Percentiles rank a stretch among this genome's conserved stretches.
Conservation (phyloP, 2,329 filamentous ascomycete genomes). For the Penicillium olsonii region DNA sequence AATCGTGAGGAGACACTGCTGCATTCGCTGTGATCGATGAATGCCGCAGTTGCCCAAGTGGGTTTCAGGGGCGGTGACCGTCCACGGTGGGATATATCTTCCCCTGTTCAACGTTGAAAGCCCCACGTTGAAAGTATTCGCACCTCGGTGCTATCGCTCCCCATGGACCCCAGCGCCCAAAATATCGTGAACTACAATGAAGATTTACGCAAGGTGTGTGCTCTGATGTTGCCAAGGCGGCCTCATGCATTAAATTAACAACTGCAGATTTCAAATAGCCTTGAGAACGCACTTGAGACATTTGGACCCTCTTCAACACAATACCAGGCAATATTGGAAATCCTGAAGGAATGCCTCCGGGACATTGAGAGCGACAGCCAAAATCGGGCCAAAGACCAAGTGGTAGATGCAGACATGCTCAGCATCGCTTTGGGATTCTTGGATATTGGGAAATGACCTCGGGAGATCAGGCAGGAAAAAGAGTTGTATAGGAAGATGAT, state of each 20-base stretch:
- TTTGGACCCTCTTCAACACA: constrained; percentile 41
- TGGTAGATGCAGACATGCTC: constrained; percentile 33
- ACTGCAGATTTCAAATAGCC: constrained; percentile 45
- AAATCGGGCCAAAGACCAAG: constrained; percentile 1
- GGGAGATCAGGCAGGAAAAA: neutral
- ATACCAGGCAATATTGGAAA: constrained; percentile 39
- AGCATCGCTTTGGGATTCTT: constrained; percentile 37
- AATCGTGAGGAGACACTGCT: no score
- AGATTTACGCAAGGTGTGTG: constrained; percentile 19
- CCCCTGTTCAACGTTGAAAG: neutral
- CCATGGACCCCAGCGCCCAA: neutral
- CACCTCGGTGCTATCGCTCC: neutral
- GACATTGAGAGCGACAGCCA: constrained; percentile 26
- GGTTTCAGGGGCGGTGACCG: no score
- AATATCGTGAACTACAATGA: constrained; percentile 20
- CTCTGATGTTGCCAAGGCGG: no score
- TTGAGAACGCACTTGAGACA: constrained; percentile 42
- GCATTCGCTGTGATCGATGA: no score
- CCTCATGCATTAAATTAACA: neutral
- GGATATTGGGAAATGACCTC: constrained; percentile 29
- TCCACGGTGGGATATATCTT: neutral
- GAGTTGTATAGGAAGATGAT: constrained; percentile 4
- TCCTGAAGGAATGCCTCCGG: constrained; percentile 36
- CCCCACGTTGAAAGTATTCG: neutral
- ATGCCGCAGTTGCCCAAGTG: no score